These are phyloP conservation scores for Epichloe brachyelytri DNA, from an alignment of 2,329 filamentous ascomycete species.

Conservation along the genomic window DNA sequence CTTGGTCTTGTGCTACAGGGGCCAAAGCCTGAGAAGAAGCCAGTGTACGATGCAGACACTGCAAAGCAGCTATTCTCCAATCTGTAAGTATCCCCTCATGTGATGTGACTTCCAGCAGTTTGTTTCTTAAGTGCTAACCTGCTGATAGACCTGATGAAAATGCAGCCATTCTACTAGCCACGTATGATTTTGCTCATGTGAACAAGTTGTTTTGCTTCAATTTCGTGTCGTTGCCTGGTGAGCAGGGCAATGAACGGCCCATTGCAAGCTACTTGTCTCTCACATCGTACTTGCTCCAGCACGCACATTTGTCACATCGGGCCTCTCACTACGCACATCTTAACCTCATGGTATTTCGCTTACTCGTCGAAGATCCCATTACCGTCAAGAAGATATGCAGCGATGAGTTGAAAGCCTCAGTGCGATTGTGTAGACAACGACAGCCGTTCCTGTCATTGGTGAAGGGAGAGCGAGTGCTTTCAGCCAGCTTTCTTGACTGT, in stretches of 20 bases:
- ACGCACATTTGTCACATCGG: constrained; percentile 73
- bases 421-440: constrained; percentile 80
- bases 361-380: constrained; percentile 73
- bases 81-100: constrained; percentile 45
- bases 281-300: constrained; percentile 84
- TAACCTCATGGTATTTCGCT: constrained; percentile 71
- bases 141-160: constrained; percentile 57
- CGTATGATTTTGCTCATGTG: constrained; percentile 86
- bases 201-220: constrained; percentile 93
- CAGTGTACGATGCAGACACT: constrained; percentile 60
- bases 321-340: constrained; percentile 74
- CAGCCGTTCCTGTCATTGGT: constrained; percentile 72
- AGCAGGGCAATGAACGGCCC: constrained; percentile 56
- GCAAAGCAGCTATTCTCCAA: constrained; percentile 69
- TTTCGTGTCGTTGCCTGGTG: constrained; percentile 52
- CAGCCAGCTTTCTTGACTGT: constrained; percentile 67
- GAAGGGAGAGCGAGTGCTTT: constrained; percentile 58
- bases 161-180: constrained; percentile 67
- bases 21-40: constrained; percentile 44
- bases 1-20: constrained; percentile 63
- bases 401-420: constrained; percentile 57
- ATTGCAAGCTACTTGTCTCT: constrained; percentile 76
- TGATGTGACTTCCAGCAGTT: not conserved
- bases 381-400: constrained; percentile 76
- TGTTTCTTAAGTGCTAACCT: not conserved